Evolutionary conservation across 805 yeast species (phyloP).

Genomic region (Wickerhamiella dianesei): DNA sequence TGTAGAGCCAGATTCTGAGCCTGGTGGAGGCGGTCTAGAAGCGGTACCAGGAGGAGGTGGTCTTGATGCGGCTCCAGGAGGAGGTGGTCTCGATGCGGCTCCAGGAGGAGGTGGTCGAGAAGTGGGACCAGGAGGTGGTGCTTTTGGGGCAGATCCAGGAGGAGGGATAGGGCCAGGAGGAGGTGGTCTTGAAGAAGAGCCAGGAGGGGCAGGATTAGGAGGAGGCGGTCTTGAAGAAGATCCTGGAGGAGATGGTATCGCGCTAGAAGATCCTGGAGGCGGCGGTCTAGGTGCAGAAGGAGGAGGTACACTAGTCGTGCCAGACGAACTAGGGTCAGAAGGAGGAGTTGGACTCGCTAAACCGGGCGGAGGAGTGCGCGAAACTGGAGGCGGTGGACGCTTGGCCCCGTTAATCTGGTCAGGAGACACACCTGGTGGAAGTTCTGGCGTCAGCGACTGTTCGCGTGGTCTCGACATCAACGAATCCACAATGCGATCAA

Average conservation of each 20-base stretch:
- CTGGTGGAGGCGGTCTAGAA: constrained; percentile 1
- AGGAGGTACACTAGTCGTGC: neutral
- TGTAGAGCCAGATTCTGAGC: too few species aligned
- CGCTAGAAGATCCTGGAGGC: neutral
- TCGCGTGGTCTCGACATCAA: neutral
- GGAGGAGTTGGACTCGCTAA: neutral
- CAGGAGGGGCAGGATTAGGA: constrained; percentile 15
- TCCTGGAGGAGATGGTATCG: neutral
- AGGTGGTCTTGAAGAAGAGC: constrained; percentile 8
- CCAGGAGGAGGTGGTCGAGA: constrained; percentile 3
- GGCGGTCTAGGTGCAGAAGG: neutral
- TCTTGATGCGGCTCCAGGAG: neutral
- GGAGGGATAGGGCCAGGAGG: constrained; percentile 15
- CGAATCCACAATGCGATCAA: constrained; percentile 11
- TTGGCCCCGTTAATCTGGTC: neutral
- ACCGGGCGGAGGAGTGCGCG: neutral
- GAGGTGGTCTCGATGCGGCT: neutral
- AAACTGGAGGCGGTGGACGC: neutral
- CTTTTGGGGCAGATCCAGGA: neutral
- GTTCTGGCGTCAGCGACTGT: neutral
- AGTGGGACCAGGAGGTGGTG: neutral
- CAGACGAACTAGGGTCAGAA: neutral
- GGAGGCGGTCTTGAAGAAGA: constrained; percentile 6
- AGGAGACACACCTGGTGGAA: neutral
- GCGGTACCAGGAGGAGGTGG: constrained; percentile 8